Base-by-base conservation (phyloP, 192 early-diverging fungal species). In the Globomyces pollinis-pini region DNA sequence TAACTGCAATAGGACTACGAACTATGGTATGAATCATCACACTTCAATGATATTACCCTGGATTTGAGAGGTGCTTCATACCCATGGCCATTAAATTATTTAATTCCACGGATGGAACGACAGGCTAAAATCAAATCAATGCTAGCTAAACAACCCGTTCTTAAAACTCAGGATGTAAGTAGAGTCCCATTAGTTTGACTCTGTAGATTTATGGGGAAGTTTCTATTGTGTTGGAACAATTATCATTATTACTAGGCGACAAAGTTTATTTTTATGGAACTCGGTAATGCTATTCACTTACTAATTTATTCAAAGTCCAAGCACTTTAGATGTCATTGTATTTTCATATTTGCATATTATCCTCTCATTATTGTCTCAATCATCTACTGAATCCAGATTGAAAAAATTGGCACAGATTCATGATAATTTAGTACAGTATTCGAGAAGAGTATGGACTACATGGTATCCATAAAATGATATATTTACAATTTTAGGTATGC, bases 1-100 rank as follows among this genome's bases (percentile, higher is more conserved):
- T n/a, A n/a, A n/a, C n/a, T n/a, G n/a, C n/a, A n/a, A n/a, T n/a
- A n/a, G n/a, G 44, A 47, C 28, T 47, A 28, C 6, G 44, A 47
- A 47, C n/a, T 47, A 47, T 47, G 44, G 44, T 47, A 47, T 26
- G 44, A 47, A 3, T 26, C 44, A 26, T n/a, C n/a, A n/a, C 44
- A 47, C 24, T 47, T 47, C 23, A 47, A 47, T 47, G 23, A 20
- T 15, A 47, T 47, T 26, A 47, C 44, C 7, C 28, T 47, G 24
- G 1, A 28, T 15, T 26, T 28, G 23, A 47, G 44, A 47, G 44
- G 44, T 3, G 28, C 28, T 47, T 47, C 44, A 15, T 47, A 47
- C 28, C 44, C 44, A 7, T 47, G 44, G 44, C 44, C 44, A 47
- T 47, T 47, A 15, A 47, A 47, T 26, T 26, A 11, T 3, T 28